phyloP scores from a whole-genome alignment of 805 yeast genomes.

The Alloascoidea hylecoeti region DNA sequence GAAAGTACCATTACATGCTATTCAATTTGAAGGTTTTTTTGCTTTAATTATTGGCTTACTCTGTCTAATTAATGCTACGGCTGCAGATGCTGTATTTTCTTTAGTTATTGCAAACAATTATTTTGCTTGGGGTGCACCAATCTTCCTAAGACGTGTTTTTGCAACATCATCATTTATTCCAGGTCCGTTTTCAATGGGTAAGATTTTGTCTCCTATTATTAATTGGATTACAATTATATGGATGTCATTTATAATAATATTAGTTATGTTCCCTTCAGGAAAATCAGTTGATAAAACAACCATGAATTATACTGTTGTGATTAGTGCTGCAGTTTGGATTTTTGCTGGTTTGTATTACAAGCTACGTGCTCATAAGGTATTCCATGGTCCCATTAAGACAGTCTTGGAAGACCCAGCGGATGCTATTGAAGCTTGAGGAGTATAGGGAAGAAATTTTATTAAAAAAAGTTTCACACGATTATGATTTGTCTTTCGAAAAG shows the following conservation, averaged over 20 bases:
- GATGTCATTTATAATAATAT: conserved; percentile 30
- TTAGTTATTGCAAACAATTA: conserved; percentile 27
- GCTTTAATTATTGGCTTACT: conserved; percentile 24
- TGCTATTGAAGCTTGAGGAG: too few relatives aligned
- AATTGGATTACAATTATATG: conserved; percentile 37
- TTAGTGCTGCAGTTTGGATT: conserved; percentile 47
- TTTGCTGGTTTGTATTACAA: conserved; percentile 36
- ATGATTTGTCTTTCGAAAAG: too few relatives aligned
- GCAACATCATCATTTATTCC: conserved; percentile 40
- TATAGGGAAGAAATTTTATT: too few relatives aligned
- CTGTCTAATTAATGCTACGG: conserved; percentile 24
- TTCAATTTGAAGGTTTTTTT: conserved; percentile 23
- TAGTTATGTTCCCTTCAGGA: conserved; percentile 46
- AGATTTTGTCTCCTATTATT: conserved; percentile 25
- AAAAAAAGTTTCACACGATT: too few relatives aligned
- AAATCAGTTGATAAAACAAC: conserved; percentile 13
- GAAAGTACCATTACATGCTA: conserved; percentile 56
- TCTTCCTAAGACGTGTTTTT: conserved; percentile 20
- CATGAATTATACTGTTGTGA: conserved; percentile 62
- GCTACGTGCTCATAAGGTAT: conserved; percentile 35
- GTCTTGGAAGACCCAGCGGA: conserved; percentile 1
- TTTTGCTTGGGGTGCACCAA: conserved; percentile 27
- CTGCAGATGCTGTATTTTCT: conserved; percentile 29
- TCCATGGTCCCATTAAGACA: conserved; percentile 34
- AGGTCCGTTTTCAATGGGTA: conserved; percentile 56